Base-by-base conservation (phyloP, 129 eudicot species). In the Smallanthus sonchifolius region DNA sequence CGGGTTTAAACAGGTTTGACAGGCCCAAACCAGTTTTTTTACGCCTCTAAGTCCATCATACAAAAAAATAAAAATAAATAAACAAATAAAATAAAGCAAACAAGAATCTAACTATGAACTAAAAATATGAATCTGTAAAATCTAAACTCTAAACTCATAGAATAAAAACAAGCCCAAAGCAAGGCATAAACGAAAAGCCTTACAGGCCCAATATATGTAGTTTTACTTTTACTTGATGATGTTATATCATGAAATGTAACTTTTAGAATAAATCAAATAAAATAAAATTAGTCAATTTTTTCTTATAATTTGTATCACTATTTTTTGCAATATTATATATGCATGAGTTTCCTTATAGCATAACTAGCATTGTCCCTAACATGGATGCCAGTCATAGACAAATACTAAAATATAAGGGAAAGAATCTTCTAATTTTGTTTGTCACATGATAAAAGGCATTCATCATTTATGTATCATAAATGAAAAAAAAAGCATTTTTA, bases 371-470 rank as follows among this genome's bases (percentile, higher is more conserved):
- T 74, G 68, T n/a, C 35, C 60, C 77, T 49, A 75, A 65, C 65
- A 75, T 51, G 65, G 65, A 65, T 36, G 72, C 36, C 52, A 74
- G 39, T 34, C 20, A 74, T 75, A 13, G 4, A 47, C 62, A 63
- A 19, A 34, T 44, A 34, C 34, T 35, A 45, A 19, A 48, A 35
- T 17, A 48, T 36, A 75, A 48, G 35, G 40, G 11, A 63, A 62
- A 36, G 79, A 75, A 75, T 75, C 79, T 75, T 48, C 64, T 20
- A 48, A 45, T 11, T 62, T 73, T 62, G 63, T 64, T 63, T 44
- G 70, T 30, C 47, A 63, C 71, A 61, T 74, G 68, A 73, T 73
- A 43, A 47, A 2, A 4, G 49, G 4, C 13, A 61, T 59, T 28
- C 51, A 42, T 73, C 67, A 72, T 56, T 15, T 34, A 74, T 47